Conservation (phyloP, 176 grass and related monocot species). For the Saccharum officinarum region DNA sequence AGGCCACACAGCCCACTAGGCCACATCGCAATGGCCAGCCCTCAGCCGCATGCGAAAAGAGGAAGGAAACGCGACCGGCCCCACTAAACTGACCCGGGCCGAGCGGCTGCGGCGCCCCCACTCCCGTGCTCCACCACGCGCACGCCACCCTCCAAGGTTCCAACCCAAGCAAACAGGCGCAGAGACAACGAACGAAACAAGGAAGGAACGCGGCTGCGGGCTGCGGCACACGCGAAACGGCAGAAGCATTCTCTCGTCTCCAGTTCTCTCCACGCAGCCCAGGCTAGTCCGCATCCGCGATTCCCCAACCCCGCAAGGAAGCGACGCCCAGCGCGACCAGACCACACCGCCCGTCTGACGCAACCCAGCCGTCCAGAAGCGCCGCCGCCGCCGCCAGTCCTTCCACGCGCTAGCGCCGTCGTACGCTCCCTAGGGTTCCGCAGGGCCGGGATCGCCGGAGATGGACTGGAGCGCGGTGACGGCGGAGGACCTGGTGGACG, state of each 20-base stretch:
- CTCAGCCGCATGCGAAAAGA: too few species aligned
- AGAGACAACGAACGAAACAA: too few species aligned
- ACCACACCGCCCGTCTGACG: too few species aligned
- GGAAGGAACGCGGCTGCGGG: neutral
- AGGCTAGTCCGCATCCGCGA: too few species aligned
- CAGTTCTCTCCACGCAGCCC: neutral
- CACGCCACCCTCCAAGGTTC: neutral
- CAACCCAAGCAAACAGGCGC: neutral
- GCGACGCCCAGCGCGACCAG: too few species aligned
- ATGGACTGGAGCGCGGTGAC: conserved; percentile 99
- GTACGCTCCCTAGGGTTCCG: conserved; percentile 26
- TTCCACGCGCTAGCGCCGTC: neutral
- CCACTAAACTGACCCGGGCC: neutral
- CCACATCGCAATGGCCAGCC: neutral
- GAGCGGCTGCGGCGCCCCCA: neutral
- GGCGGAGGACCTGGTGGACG: conserved; percentile 95
- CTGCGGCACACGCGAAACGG: neutral
- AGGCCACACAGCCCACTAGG: neutral
- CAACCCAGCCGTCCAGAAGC: neutral
- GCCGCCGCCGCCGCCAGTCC: neutral
- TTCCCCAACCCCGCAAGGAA: conserved; percentile 19
- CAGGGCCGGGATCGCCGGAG: conserved; percentile 24
- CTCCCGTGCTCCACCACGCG: neutral
- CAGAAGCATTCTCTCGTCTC: neutral
- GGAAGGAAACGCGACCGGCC: neutral